Evolutionary conservation across 2,329 filamentous ascomycete species (phyloP), one percentile per base, ranked within the genome.

Genomic region (Setomelanomma holmii): DNA sequence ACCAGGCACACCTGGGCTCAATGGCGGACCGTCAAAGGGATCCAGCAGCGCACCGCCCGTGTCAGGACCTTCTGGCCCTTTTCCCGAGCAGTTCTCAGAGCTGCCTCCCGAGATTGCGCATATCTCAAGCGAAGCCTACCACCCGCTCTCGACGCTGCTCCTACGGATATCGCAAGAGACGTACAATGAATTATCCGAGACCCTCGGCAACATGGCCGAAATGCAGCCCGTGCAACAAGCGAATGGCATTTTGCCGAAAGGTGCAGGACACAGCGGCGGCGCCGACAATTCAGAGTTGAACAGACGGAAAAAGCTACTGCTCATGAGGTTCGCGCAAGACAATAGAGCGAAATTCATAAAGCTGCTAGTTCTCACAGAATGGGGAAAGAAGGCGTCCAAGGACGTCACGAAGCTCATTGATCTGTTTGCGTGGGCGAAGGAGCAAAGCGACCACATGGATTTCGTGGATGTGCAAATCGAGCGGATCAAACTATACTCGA

Each of bases 261-360:
- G 78, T 19, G 51, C 71, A 6, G 60, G 68, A 23, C 61, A 68
- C 40, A 52, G 41, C 14, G 74, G 73, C 45, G 66, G 68, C 4
- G 55, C 56, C 16, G 66, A 68, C n/a, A 67, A 61, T 27, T 54
- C 62, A 12, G 63, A 69, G 14, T 54, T 62, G 12, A 75, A 66
- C 58, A 61, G 63, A 44, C 60, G 64, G 41, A 96, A 96, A 77
- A 97, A 96, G 75, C 77, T 85, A 22, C 76, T 81, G 30, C 74
- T 97, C 46, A 76, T 96, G 53, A 85, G 89, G 38, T 96, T 95
- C 76, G 86, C 89, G 7, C 88, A 93, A 71, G 84, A 86, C 19
- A 86, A 89, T 67, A 88, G 96, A 68, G 86, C 88, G 23, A 91
- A 91, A 77, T 98, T 96, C 81, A 91, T 96, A 72, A 98, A 99